These are phyloP conservation scores for Apophysomyces sp. DNA, from an alignment of 371 early-diverging fungal species.

Conservation along the genomic window DNA sequence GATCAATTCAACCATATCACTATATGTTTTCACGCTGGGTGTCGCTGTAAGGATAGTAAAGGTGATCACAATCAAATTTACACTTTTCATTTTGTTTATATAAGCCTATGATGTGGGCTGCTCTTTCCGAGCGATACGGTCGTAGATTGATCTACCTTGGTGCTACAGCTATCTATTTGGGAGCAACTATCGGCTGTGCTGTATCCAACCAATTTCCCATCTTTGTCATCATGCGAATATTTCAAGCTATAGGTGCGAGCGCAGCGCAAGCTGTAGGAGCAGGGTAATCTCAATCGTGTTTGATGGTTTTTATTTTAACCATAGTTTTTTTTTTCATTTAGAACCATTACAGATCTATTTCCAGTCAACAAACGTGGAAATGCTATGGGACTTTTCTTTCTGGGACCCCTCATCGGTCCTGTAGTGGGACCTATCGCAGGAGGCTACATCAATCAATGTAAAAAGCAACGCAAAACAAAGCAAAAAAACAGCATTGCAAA, in stretches of 20 bases:
- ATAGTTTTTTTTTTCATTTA: constrained; percentile 8
- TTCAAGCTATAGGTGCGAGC: constrained; percentile 73
- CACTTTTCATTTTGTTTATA: background rate
- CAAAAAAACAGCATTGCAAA: no score
- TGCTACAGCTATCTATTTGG: constrained; percentile 55
- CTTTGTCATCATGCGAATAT: constrained; percentile 60
- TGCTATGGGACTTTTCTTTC: constrained; percentile 60
- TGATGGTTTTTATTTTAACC: no score
- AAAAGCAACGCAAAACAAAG: background rate
- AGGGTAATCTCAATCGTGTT: constrained; percentile 38
- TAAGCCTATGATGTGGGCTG: constrained; percentile 69
- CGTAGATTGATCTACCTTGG: constrained; percentile 64
- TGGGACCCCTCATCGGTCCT: constrained; percentile 61
- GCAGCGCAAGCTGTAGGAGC: constrained; percentile 75
- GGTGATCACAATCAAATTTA: background rate
- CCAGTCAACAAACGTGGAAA: constrained; percentile 43
- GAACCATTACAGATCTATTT: constrained; percentile 37
- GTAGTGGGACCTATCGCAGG: constrained; percentile 47
- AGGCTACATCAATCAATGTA: constrained; percentile 47
- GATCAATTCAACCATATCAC: constrained; percentile 44
- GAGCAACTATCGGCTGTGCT: constrained; percentile 67
- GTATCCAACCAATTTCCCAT: constrained; percentile 50
- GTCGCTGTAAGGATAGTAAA: constrained; percentile 27
- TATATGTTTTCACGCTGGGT: constrained; percentile 43
- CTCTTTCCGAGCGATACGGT: constrained; percentile 65